Percentiles rank a stretch among this genome's conserved stretches.
Conservation (phyloP, 257 asterid species). For the Gentiana straminea region DNA sequence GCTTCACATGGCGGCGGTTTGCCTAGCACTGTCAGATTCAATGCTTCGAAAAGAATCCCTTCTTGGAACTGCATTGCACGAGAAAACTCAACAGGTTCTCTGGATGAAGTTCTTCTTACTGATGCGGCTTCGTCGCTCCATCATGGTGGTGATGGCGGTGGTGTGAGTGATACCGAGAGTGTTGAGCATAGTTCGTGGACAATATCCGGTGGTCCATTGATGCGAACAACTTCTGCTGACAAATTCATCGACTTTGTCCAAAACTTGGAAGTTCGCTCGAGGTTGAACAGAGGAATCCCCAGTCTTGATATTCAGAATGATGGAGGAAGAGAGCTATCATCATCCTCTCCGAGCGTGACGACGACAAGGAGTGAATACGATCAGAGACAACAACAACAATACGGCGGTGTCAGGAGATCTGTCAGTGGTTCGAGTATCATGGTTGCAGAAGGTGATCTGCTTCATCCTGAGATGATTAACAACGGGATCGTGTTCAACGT, state of each 20-base stretch:
- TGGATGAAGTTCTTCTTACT: constrained; percentile 59
- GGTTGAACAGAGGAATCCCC: constrained; percentile 17
- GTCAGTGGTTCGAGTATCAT: constrained; percentile 33
- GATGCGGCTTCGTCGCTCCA: constrained; percentile 41
- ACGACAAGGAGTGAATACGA: constrained; percentile 45
- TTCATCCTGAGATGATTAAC: constrained; percentile 70
- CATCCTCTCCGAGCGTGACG: constrained; percentile 1
- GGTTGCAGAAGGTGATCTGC: constrained; percentile 68
- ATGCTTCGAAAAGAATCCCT: constrained; percentile 71
- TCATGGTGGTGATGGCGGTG: constrained; percentile 36
- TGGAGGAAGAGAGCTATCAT: constrained; percentile 10
- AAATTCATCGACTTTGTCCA: constrained; percentile 69
- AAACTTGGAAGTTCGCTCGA: constrained; percentile 38
- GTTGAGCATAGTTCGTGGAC: constrained; percentile 71
- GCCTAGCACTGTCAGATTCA: constrained; percentile 38
- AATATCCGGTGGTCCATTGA: constrained; percentile 86
- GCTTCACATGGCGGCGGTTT: constrained; percentile 20
- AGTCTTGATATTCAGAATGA: constrained; percentile 13
- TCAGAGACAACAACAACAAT: constrained; percentile 24
- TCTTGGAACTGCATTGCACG: constrained; percentile 89
- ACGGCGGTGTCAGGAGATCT: constrained; percentile 7
- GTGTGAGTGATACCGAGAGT: constrained; percentile 77
- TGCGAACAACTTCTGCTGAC: constrained; percentile 93
- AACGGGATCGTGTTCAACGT: constrained; percentile 80
- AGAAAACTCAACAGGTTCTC: constrained; percentile 84